Evolutionary conservation across 768 basidiomycete genomes (phyloP), one percentile per base, ranked within the genome.

Genomic region (Tylopilus balloui): DNA sequence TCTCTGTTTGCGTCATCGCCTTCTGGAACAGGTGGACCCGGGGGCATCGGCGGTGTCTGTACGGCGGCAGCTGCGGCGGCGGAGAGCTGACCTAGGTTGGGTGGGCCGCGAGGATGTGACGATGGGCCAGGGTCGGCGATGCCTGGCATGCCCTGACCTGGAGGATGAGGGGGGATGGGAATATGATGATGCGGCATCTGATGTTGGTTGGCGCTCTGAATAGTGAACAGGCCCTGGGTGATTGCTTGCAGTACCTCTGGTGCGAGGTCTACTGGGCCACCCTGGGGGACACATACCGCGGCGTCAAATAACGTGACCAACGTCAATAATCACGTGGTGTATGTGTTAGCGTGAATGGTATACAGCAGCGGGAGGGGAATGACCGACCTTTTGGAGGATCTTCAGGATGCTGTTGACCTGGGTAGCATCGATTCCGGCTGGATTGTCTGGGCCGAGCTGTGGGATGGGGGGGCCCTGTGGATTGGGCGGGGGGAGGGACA

Each of bases 91-190:
- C 79, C 80, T 1, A 83, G 70, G 48, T 77, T 79, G 5, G 83
- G 84, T 3, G 83, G 83, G 0, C 83, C 84, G 6, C 79, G 78
- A 5, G 82, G 83, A 57, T 85, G 84, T 0, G 82, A 82, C 4
- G 84, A 85, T n/a, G 84, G 82, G 8, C 84, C 84, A 3, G 83
- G 81, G 51, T 86, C 83, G 29, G 77, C 77, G 41, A 83, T 76
- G 17, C 76, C 76, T 15, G 80, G 74, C 25, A 80, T 60, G 1
- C 73, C 77, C 59, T 54, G 62, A 1, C 64, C 56, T 56, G 67
- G 54, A 48, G 64, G 29, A 52, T 60, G 47, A 3, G 34, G 17
- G 14, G 56, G 3, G 38, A 60, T 59, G 9, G 76, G 77, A 50
- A 74, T n/a, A n/a, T n/a, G n/a, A n/a, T n/a, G n/a, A 35, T 69